A percentile compares a stretch with the other conserved stretches of the same genome.
These are phyloP conservation scores for Quercus phellos DNA, from an alignment of 331 rosid species.

Conservation along the genomic window DNA sequence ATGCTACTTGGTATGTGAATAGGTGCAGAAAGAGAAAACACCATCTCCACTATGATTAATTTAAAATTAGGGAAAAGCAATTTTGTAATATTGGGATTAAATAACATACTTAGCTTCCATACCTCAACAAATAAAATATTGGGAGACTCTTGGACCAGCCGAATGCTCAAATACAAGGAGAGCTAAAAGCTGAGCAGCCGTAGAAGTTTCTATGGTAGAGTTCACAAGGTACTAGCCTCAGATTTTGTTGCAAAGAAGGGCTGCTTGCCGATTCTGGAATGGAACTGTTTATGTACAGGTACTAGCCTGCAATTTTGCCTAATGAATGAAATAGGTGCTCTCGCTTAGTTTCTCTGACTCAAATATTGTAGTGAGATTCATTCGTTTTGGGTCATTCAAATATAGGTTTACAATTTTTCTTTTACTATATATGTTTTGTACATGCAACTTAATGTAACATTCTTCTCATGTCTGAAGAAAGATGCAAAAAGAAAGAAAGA, in stretches of 20 bases:
- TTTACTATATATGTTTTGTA: no score
- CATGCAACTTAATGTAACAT: no score
- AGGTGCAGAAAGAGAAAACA: constrained; percentile 73
- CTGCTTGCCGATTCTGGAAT: constrained; percentile 18
- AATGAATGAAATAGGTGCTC: neutral
- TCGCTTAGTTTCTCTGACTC: neutral
- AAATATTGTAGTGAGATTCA: neutral
- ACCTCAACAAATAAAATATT: neutral
- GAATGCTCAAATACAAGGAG: constrained; percentile 5
- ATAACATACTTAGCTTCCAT: constrained; percentile 8
- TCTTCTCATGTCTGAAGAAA: no score
- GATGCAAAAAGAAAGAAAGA: no score
- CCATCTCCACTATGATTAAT: constrained; percentile 73
- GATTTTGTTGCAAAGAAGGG: constrained; percentile 46
- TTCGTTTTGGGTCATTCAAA: neutral
- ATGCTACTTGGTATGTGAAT: constrained; percentile 79
- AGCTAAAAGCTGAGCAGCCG: neutral
- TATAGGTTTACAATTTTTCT: neutral
- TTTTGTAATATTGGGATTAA: neutral
- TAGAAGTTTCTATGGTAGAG: constrained; percentile 20
- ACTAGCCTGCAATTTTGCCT: constrained; percentile 9
- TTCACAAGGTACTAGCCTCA: constrained; percentile 32
- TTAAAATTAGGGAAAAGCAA: constrained; percentile 6
- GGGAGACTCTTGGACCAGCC: constrained; percentile 8
- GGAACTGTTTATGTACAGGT: constrained; percentile 9